phyloP scores from a whole-genome alignment of 768 basidiomycete genomes.

The Leccinum longicurvipes region DNA sequence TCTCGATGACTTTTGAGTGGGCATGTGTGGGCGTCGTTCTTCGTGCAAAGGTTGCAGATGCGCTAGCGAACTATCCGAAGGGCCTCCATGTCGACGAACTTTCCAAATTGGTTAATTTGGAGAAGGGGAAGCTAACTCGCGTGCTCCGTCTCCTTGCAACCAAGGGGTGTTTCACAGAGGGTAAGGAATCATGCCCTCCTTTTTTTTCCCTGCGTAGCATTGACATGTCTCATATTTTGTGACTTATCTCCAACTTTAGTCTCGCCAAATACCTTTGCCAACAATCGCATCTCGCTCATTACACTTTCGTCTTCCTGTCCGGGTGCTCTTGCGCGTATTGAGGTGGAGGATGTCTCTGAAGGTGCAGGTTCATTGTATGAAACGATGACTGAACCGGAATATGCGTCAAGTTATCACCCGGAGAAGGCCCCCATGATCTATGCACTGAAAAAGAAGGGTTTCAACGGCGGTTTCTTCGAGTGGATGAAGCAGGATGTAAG shows the following conservation, averaged over 20 bases:
- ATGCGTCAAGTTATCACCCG: no score
- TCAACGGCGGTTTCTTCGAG: conserved; percentile 16
- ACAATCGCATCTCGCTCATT: conserved; percentile 33
- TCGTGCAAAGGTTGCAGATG: conserved; percentile 28
- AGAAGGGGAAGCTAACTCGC: conserved; percentile 28
- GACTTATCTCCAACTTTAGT: conserved; percentile 13
- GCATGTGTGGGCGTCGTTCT: conserved; percentile 25
- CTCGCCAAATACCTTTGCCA: conserved; percentile 26
- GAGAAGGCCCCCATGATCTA: conserved; percentile 22
- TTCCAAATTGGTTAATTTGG: conserved; percentile 20
- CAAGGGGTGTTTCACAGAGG: conserved; percentile 32
- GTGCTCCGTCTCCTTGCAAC: conserved; percentile 30
- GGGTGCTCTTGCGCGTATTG: neutral
- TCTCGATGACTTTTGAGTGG: conserved; percentile 24
- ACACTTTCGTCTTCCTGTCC: conserved; percentile 13
- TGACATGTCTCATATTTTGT: neutral
- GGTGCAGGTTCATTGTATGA: no score
- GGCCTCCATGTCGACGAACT: conserved; percentile 30
- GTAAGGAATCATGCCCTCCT: conserved; percentile 2
- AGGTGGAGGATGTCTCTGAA: no score
- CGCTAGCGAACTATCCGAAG: conserved; percentile 20
- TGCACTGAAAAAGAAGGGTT: conserved; percentile 14
- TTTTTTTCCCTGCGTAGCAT: neutral
- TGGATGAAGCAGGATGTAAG: no score
- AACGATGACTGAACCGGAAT: no score